Evolutionary conservation across 1,284 basidiomycete species (phyloP).

Genomic region (Leccinum fallax): DNA sequence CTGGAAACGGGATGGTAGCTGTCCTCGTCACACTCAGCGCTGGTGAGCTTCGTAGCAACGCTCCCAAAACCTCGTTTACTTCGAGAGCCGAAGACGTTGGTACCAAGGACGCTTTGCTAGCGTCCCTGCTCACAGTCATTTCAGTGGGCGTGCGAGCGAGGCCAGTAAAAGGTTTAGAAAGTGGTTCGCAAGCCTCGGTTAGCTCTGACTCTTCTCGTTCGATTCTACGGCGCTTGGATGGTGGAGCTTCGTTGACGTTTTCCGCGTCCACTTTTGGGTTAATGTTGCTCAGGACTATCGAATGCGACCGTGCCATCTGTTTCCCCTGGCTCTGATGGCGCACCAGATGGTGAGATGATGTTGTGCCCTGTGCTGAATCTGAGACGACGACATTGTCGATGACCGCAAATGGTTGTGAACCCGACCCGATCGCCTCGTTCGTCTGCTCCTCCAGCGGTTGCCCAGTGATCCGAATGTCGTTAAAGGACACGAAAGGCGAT

Average conservation of each 20-base stretch:
- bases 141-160: conserved; percentile 1
- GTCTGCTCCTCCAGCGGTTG: neutral
- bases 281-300: neutral
- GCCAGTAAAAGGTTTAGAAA: neutral
- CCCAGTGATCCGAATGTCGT: neutral
- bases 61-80: neutral
- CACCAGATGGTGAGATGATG: neutral
- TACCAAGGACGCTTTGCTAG: neutral
- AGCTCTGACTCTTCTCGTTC: conserved; percentile 8
- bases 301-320: neutral
- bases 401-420: conserved; percentile 16
- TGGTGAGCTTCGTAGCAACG: neutral
- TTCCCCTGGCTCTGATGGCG: conserved; percentile 3
- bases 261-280: conserved; percentile 1
- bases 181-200: neutral
- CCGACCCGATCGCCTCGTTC: neutral
- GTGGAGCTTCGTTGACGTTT: conserved; percentile 5
- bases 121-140: neutral
- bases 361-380: neutral
- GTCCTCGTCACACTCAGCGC: neutral
- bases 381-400: conserved; percentile 19
- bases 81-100: neutral
- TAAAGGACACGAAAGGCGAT: conserved; percentile 19
- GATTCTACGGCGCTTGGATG: conserved; percentile 20
- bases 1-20: conserved; percentile 27